These are phyloP conservation scores for Xylariales sp. DNA, from an alignment of 2,329 filamentous ascomycete species.

Conservation along the genomic window DNA sequence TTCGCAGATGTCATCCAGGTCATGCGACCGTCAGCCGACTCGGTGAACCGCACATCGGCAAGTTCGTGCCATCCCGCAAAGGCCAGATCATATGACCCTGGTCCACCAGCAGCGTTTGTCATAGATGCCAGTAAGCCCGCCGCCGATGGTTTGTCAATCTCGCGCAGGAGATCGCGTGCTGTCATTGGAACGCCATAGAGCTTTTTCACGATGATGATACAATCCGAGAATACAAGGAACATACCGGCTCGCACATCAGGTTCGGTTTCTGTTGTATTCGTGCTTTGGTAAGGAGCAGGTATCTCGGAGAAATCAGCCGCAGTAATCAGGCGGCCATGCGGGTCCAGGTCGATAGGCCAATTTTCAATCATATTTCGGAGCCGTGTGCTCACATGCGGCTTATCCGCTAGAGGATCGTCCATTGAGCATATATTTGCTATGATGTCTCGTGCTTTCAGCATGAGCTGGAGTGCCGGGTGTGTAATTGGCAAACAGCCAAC, in stretches of 20 bases:
- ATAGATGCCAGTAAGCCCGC: conserved; percentile 71
- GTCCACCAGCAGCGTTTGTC: conserved; percentile 71
- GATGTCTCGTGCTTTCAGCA: conserved; percentile 91
- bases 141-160: conserved; percentile 83
- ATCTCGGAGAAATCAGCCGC: conserved; percentile 85
- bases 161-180: conserved; percentile 82
- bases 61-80: conserved; percentile 80
- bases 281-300: conserved; percentile 72
- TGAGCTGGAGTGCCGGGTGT: conserved; percentile 83
- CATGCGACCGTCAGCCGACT: conserved; percentile 72
- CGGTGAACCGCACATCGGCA: conserved; percentile 77
- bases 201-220: conserved; percentile 81
- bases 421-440: conserved; percentile 97
- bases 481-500: conserved; percentile 84
- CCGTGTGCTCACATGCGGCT: conserved; percentile 78
- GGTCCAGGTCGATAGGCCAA: conserved; percentile 79
- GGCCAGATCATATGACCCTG: conserved; percentile 74
- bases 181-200: conserved; percentile 70
- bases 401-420: conserved; percentile 76
- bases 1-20: conserved; percentile 75
- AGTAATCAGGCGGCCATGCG: conserved; percentile 81
- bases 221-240: conserved; percentile 86
- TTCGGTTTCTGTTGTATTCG: conserved; percentile 55
- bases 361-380: conserved; percentile 80
- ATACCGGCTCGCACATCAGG: conserved; percentile 70